Percentiles rank a stretch among this genome's conserved stretches.
Conservation (phyloP, 495 filamentous ascomycete species). For the Neurospora pannonica region DNA sequence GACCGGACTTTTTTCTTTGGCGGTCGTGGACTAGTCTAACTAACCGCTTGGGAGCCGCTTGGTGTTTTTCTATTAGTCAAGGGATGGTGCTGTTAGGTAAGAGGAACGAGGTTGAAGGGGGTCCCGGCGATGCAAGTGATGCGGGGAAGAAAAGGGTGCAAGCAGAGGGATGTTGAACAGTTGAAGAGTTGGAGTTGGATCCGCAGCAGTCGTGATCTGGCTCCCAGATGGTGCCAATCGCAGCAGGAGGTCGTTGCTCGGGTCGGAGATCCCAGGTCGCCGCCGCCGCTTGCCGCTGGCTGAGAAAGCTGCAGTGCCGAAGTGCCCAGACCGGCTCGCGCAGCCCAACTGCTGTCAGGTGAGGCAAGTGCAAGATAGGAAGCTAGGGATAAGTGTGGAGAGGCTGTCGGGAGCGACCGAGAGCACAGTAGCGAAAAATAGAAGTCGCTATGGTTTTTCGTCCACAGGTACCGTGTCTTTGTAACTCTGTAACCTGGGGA, state of each 20-base stretch:
- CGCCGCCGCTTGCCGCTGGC: neutral
- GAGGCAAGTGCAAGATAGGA: neutral
- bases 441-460: neutral
- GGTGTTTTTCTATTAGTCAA: slow-evolving; percentile 44
- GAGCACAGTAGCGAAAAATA: neutral
- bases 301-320: neutral
- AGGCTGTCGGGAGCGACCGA: neutral
- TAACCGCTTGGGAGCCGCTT: neutral
- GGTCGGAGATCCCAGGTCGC: neutral
- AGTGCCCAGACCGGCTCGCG: neutral
- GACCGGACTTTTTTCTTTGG: neutral
- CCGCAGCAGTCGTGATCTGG: neutral
- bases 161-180: slow-evolving; percentile 15
- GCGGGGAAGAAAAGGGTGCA: slow-evolving; percentile 30
- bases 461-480: neutral
- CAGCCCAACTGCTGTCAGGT: neutral
- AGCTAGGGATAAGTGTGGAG: neutral
- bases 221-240: neutral
- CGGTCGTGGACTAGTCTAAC: neutral
- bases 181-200: neutral
- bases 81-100: slow-evolving; percentile 37
- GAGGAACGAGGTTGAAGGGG: slow-evolving; percentile 15
- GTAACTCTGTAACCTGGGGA: neutral
- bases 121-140: slow-evolving; percentile 22
- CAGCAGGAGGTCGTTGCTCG: neutral